Evolutionary conservation across 148 eudicot genomes (phyloP).

Genomic region (Vaccinium darrowii): DNA sequence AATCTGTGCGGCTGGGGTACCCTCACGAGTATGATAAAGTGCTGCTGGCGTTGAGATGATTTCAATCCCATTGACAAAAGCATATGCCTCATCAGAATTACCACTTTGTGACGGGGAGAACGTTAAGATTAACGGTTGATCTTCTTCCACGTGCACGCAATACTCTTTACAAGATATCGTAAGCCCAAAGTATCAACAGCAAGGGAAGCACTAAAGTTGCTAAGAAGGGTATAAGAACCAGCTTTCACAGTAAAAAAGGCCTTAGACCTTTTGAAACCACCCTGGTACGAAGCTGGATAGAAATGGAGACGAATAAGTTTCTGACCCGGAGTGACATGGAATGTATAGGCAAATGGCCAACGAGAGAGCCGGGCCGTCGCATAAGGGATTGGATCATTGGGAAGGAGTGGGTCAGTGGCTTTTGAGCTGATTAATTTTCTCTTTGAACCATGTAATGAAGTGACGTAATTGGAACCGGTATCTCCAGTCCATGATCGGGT

Average conservation of each 20-base stretch:
- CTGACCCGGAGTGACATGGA: conserved; percentile 24
- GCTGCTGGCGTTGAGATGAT: conserved; percentile 36
- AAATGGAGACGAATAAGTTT: conserved; percentile 34
- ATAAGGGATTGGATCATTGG: conserved; percentile 13
- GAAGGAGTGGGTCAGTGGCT: background rate
- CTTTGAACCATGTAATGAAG: background rate
- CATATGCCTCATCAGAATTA: conserved; percentile 14
- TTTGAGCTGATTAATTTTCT: conserved; percentile 19
- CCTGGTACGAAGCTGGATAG: conserved; percentile 19
- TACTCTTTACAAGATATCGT: conserved; percentile 20
- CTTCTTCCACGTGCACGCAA: conserved; percentile 16
- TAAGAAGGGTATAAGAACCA: conserved; percentile 36
- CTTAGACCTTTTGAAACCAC: conserved; percentile 14
- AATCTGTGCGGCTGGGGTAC: conserved; percentile 1
- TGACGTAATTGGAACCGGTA: background rate
- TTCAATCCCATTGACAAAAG: conserved; percentile 53
- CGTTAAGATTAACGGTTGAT: conserved; percentile 20
- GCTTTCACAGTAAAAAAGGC: conserved; percentile 34
- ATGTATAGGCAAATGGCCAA: conserved; percentile 19
- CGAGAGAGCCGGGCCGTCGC: conserved; percentile 18
- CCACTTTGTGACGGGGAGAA: conserved; percentile 24
- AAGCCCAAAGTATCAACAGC: conserved; percentile 15
- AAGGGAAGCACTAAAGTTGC: conserved; percentile 39
- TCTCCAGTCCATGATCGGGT: conserved; percentile 22
- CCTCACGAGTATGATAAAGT: conserved; percentile 24